These are phyloP conservation scores for Tuber umbilicatum DNA, from an alignment of 495 filamentous ascomycete genomes.

Conservation along the genomic window DNA sequence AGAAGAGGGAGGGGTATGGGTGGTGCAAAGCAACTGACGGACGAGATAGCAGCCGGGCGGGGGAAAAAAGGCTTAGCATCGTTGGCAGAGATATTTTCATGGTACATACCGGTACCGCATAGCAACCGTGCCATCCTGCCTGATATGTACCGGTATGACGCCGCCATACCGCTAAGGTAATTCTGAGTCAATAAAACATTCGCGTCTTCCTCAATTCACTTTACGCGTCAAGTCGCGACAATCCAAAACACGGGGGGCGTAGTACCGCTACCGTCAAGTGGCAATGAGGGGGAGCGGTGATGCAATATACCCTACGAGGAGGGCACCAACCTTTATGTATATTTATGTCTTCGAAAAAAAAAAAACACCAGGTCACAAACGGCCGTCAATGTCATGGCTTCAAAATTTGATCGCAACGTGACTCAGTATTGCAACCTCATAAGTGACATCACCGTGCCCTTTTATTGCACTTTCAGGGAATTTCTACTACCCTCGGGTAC, in stretches of 20 bases:
- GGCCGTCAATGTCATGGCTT: neutral
- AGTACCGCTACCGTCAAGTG: neutral
- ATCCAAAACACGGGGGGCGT: neutral
- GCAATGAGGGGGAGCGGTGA: neutral
- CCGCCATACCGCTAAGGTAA: neutral
- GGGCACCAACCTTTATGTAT: neutral
- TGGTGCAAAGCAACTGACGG: slow-evolving; percentile 23
- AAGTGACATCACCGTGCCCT: neutral
- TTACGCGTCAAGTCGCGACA: slow-evolving; percentile 9
- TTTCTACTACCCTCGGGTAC: neutral
- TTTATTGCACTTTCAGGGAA: neutral
- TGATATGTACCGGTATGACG: neutral
- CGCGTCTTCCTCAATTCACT: slow-evolving; percentile 13
- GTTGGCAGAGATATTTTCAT: slow-evolving; percentile 3
- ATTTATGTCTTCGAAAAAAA: neutral
- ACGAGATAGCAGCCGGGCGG: slow-evolving; percentile 18
- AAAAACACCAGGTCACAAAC: neutral
- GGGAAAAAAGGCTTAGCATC: slow-evolving; percentile 20
- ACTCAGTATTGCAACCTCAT: neutral
- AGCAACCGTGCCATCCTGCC: slow-evolving; percentile 6
- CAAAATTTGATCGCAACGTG: neutral
- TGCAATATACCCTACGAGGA: neutral
- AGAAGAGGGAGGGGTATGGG: slow-evolving; percentile 7
- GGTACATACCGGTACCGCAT: slow-evolving; percentile 14
- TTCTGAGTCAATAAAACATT: slow-evolving; percentile 5